Base-by-base conservation (phyloP, 2,329 filamentous ascomycete genomes). In the Fusarium xylarioides region DNA sequence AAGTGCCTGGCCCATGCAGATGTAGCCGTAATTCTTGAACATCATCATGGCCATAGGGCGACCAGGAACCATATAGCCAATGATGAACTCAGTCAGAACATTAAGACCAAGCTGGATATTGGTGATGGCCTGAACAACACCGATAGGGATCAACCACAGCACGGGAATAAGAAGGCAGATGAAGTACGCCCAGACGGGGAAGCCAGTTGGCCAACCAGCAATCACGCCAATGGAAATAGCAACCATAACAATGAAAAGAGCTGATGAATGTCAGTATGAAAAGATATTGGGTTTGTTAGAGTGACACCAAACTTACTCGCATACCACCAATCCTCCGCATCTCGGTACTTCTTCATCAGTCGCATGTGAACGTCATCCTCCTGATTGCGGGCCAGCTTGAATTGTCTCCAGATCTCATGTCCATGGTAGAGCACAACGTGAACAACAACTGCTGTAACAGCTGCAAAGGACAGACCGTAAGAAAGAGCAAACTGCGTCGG, bases 1-100 rank as follows among this genome's bases (percentile, higher is more conserved):
- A 55, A 92, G 83, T 0, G 89, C 91, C 79, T 92, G 89, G 21
- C 85, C 85, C 89, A 92, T 91, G 81, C 86, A 89, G 63, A 92
- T 88, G 78, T 92, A 92, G 56, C 91, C 90, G 76, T 91, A 93
- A 69, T 91, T 92, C 81, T 93, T 93, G 84, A 93, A 93, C 83
- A 93, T 87, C 91, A 94, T 94, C 87, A 93, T 91, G 53, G 91
- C 91, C 68, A 93, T 85, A 4, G 92, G 91, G 7, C 87, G 86
- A 32, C 92, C 92, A 1, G 91, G 91, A 55, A 92, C 87, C 85
- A 93, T 91, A 80, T 93, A 93, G 11, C 92, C 92, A 68, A 92
- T 87, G 67, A 94, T 87, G 75, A 91, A 92, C 78, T 93, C 91
- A n/a, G 91, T 92, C 66, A 93, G 81, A 23, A 94, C 91, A 74